phyloP scores from a whole-genome alignment of 345 rosid species.

The Chamaenerion angustifolium region DNA sequence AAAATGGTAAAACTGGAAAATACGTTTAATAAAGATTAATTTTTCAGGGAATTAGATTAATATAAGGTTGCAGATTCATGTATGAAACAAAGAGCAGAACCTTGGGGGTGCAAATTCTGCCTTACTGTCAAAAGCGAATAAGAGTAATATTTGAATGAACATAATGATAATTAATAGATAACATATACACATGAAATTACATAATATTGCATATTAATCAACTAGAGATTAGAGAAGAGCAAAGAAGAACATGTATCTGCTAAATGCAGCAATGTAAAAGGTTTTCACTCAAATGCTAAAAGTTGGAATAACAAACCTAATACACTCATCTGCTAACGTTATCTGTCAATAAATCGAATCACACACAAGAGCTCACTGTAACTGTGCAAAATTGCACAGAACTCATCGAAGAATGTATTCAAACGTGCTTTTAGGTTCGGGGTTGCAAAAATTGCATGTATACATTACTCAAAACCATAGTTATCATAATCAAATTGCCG shows the following conservation, averaged over 20 bases:
- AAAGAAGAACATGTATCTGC: too few relatives aligned
- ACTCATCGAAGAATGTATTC: constrained; percentile 90
- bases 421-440: constrained; percentile 95
- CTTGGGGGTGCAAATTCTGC: constrained; percentile 17
- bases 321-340: not conserved
- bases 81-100: not conserved
- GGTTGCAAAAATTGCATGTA: constrained; percentile 85
- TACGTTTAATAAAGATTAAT: not conserved
- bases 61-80: not conserved
- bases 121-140: constrained; percentile 41
- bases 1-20: constrained; percentile 49
- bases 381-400: constrained; percentile 93
- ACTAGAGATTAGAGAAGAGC: too few relatives aligned
- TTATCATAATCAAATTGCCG: too few relatives aligned
- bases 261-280: too few relatives aligned
- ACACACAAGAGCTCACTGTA: constrained; percentile 70
- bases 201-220: too few relatives aligned
- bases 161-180: too few relatives aligned
- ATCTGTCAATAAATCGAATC: not conserved
- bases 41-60: not conserved
- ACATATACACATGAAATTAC: too few relatives aligned
- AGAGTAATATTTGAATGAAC: constrained; percentile 48
- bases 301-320: constrained; percentile 1
- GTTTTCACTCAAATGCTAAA: not conserved
- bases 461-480: not conserved